phyloP scores from a whole-genome alignment of 2,329 filamentous ascomycete species.

The Stenocarpella maydis region DNA sequence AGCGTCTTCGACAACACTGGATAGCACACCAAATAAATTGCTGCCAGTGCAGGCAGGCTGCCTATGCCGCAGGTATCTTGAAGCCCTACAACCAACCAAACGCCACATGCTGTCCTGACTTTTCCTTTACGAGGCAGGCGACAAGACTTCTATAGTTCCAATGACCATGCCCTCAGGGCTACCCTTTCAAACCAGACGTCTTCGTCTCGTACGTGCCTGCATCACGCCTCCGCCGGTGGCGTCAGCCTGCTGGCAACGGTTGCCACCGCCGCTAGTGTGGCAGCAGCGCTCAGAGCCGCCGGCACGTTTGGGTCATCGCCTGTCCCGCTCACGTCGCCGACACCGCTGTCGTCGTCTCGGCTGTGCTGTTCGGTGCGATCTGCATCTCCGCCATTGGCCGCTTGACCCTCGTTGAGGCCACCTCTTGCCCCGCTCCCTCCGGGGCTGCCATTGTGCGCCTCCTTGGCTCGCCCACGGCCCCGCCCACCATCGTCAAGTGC shows the following conservation, averaged over 20 bases:
- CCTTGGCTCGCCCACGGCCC: constrained; percentile 1
- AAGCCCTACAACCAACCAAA: constrained; percentile 10
- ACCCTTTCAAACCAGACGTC: not conserved
- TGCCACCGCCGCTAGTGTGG: constrained; percentile 5
- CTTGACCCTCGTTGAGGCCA: not conserved
- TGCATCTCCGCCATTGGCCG: constrained; percentile 9
- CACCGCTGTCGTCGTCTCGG: constrained; percentile 35
- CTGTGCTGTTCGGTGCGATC: constrained; percentile 27
- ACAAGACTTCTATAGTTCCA: not conserved
- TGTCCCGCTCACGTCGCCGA: constrained; percentile 31
- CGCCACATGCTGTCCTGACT: constrained; percentile 23
- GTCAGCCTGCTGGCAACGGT: constrained; percentile 34
- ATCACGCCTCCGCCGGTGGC: constrained; percentile 32
- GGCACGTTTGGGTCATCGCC: constrained; percentile 25
- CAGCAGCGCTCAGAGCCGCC: constrained; percentile 6
- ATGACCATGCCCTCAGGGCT: not conserved
- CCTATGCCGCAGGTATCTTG: constrained; percentile 28
- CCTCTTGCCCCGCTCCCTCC: constrained; percentile 27
- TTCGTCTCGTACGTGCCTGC: not conserved
- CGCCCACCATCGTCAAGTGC: not conserved
- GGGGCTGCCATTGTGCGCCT: constrained; percentile 2
- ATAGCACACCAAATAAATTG: constrained; percentile 8
- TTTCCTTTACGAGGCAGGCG: constrained; percentile 14
- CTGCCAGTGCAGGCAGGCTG: constrained; percentile 8
- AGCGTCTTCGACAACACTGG: not conserved